Conservation (phyloP, 192 early-diverging fungal genomes). For the Rhizophagus sp. region DNA sequence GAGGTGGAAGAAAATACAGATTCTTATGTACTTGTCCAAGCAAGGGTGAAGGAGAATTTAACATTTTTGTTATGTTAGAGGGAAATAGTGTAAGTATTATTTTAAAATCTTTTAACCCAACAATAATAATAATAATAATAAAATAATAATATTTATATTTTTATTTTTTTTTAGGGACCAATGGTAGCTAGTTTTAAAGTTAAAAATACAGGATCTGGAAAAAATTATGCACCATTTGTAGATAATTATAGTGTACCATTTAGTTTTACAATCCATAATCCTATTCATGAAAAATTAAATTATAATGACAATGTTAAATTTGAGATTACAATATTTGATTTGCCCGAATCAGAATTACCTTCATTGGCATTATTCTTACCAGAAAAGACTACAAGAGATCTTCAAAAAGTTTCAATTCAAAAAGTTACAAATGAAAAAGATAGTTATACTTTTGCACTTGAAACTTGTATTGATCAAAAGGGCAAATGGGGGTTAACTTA, state of each 20-base stretch:
- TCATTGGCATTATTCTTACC: conserved; percentile 14
- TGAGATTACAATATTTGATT: conserved; percentile 25
- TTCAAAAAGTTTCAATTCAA: not conserved
- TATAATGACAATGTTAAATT: not conserved
- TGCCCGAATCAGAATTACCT: not conserved
- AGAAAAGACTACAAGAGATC: not conserved
- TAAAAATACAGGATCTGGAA: not conserved
- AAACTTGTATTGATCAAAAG: conserved; percentile 5
- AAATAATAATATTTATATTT: not conserved
- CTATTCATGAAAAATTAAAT: conserved; percentile 15
- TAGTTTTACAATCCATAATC: conserved; percentile 11
- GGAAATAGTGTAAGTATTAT: conserved; percentile 17
- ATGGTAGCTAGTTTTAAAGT: not conserved
- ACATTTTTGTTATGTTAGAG: conserved; percentile 17
- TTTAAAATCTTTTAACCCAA: not conserved
- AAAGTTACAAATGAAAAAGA: not conserved
- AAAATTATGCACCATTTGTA: not conserved
- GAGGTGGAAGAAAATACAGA: not conserved
- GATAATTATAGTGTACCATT: conserved; percentile 15
- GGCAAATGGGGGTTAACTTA: conserved; percentile 23
- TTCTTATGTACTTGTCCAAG: conserved; percentile 2
- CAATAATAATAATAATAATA: too few species aligned
- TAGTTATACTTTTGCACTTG: conserved; percentile 10
- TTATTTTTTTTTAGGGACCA: conserved; percentile 19
- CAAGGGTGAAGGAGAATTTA: conserved; percentile 17